Conservation (phyloP, 495 filamentous ascomycete species). For the Xylaria acuta region DNA sequence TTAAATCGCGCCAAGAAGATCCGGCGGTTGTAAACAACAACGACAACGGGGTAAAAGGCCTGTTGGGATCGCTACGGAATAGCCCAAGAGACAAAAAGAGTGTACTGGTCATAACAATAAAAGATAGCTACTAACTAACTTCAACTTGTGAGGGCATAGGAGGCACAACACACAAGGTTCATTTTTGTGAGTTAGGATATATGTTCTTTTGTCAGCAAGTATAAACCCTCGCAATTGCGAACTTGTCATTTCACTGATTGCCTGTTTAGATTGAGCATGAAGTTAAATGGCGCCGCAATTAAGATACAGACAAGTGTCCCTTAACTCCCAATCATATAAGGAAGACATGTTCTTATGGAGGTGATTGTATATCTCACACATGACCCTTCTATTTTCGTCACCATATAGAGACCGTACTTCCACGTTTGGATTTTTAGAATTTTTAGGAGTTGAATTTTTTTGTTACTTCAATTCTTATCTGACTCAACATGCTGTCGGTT, state of each 20-base stretch:
- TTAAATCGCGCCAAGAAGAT: neutral
- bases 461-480: slow-evolving; percentile 19
- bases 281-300: neutral
- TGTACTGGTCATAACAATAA: neutral
- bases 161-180: too few relatives aligned
- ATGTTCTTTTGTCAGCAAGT: neutral
- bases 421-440: neutral
- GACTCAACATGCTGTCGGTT: slow-evolving; percentile 23
- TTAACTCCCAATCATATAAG: neutral
- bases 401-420: neutral
- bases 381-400: neutral
- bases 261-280: neutral
- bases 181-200: neutral
- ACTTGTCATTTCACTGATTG: neutral
- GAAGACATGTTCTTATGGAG: neutral
- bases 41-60: neutral
- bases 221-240: neutral
- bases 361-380: neutral
- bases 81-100: neutral
- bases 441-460: neutral
- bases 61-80: neutral
- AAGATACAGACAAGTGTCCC: neutral
- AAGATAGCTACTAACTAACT: neutral
- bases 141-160: neutral
- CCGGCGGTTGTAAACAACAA: neutral